Evolutionary conservation across 2,329 filamentous ascomycete genomes (phyloP).

Genomic region (Dactylellina parvicollis): DNA sequence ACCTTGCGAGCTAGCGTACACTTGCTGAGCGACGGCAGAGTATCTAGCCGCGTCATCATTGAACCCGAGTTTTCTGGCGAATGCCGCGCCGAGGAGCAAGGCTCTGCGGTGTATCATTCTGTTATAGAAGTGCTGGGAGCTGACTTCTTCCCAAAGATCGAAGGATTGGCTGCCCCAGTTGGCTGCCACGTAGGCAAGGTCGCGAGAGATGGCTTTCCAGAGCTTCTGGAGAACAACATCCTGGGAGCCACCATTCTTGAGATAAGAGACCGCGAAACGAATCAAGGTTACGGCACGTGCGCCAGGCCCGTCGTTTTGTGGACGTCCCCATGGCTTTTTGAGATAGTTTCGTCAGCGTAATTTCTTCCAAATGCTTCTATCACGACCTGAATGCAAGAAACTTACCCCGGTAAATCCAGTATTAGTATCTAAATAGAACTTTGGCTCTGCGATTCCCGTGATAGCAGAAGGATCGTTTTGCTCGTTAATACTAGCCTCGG

Average conservation of each 20-base stretch:
- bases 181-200: conserved; percentile 77
- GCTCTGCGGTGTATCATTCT: conserved; percentile 74
- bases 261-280: conserved; percentile 76
- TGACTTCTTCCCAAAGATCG: conserved; percentile 86
- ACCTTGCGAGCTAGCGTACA: conserved; percentile 77
- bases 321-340: conserved; percentile 72
- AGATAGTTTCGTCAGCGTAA: conserved; percentile 1
- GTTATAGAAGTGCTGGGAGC: conserved; percentile 82
- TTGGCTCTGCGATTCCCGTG: conserved; percentile 62
- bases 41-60: conserved; percentile 30
- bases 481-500: conserved; percentile 38
- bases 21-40: conserved; percentile 46
- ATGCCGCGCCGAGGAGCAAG: conserved; percentile 68
- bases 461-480: conserved; percentile 43
- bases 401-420: conserved; percentile 44
- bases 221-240: conserved; percentile 72
- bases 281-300: conserved; percentile 78
- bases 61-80: conserved; percentile 71
- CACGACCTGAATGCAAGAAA: not conserved
- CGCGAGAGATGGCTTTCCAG: conserved; percentile 60
- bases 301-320: conserved; percentile 81
- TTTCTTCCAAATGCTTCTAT: not conserved
- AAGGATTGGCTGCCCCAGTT: conserved; percentile 74
- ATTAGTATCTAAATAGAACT: conserved; percentile 52
- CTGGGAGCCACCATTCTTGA: conserved; percentile 68